Evolutionary conservation across 208 protist species (phyloP), one percentile per base, ranked within the genome.

Genomic region (Phytomonas sp.): DNA sequence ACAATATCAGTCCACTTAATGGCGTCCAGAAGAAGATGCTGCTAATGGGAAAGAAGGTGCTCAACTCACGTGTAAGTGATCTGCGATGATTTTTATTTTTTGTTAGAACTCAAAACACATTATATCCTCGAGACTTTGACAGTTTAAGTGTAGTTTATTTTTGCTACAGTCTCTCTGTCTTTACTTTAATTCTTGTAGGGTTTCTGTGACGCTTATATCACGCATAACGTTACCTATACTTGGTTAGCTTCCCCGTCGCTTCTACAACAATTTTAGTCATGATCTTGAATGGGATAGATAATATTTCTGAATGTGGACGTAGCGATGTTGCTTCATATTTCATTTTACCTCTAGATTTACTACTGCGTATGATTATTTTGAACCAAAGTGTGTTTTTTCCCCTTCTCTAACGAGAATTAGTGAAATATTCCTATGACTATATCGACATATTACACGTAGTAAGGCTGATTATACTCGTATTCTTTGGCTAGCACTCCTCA

Each of bases 1-100:
- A 93, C 71, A 83, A 72, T 32, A 93, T 96, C 64, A 87, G 83
- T 61, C 82, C 88, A 2, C 77, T 93, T 20, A 82, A 96, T 71
- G 76, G 72, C 29, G 66, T 80, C 30, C 76, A 79, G n/a, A 77
- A 88, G 69, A 84, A 82, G 63, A 91, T 94, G 88, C 72, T 96
- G 31, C 61, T 84, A 36, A 81, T 85, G 31, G 91, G 84, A 29
- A 88, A 87, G 77, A 74, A 80, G 36, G 80, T 80, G 31, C 82
- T 93, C n/a, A 74, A 80, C 60, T 65, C 74, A 13, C 80, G 75
- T 66, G 62, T 80, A 34, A 84, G 81, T 60, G 81, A 85, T 68
- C 76, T 94, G 65, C 80, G 75, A 23, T 93, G 80, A 66, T 62
- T 28, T 30, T 29, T 40, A 69, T 11, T 15, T 29, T 34, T 20